Conservation (phyloP, 169 alveolate species). For the Blepharisma undulans region DNA sequence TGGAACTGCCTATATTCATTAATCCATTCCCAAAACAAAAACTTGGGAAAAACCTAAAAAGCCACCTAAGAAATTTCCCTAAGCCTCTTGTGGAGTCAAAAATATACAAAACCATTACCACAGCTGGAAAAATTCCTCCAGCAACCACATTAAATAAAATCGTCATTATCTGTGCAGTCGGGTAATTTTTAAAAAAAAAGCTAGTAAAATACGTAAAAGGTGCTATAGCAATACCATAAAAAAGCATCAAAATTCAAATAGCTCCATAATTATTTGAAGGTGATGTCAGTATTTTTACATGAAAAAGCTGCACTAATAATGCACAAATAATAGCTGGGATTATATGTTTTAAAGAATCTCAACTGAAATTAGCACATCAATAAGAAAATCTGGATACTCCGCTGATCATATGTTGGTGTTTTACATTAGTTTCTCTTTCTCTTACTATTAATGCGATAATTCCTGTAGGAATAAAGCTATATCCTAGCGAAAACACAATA, state of each 20-base stretch:
- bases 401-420: constrained; percentile 80
- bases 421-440: constrained; percentile 77
- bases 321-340: constrained; percentile 55
- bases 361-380: constrained; percentile 75
- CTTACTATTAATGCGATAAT: constrained; percentile 73
- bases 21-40: constrained; percentile 66
- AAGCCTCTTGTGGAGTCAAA: constrained; percentile 39
- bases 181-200: constrained; percentile 41
- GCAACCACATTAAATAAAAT: constrained; percentile 45
- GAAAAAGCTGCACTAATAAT: constrained; percentile 54
- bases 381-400: constrained; percentile 81
- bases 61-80: constrained; percentile 44
- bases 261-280: neutral
- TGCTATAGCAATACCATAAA: constrained; percentile 43
- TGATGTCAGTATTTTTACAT: constrained; percentile 33
- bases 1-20: constrained; percentile 39
- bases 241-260: constrained; percentile 6
- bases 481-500: constrained; percentile 47
- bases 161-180: constrained; percentile 43
- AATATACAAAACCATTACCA: constrained; percentile 34
- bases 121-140: constrained; percentile 51
- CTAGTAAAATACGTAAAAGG: constrained; percentile 46
- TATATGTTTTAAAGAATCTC: constrained; percentile 72
- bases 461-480: constrained; percentile 86
- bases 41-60: constrained; percentile 58